Conservation (phyloP, 2,329 filamentous ascomycete species). For the Setomelanomma holmii region DNA sequence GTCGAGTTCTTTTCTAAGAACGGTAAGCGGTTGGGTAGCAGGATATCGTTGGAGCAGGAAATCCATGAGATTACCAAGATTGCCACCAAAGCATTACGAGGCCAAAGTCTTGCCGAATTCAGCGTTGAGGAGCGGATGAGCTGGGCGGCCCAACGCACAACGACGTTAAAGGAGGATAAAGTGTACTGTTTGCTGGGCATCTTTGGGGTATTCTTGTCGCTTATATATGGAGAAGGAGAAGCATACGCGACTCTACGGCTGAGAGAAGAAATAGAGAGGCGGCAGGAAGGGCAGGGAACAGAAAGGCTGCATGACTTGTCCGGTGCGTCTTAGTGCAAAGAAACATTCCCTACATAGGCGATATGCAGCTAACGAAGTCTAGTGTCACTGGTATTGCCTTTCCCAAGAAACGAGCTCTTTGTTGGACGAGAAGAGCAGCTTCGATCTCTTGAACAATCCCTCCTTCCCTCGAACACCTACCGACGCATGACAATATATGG, state of each 20-base stretch:
- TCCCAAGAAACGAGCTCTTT: constrained; percentile 20
- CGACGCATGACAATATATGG: constrained; percentile 21
- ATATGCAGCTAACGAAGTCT: constrained; percentile 10
- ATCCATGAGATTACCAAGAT: constrained; percentile 24
- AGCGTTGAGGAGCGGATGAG: constrained; percentile 29
- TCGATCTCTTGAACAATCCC: constrained; percentile 15
- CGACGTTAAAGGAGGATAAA: constrained; percentile 29
- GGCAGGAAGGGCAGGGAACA: constrained; percentile 14
- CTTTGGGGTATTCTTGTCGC: constrained; percentile 26
- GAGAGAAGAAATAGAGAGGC: constrained; percentile 19
- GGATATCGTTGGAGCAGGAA: constrained; percentile 12
- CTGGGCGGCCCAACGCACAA: constrained; percentile 31
- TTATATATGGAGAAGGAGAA: constrained; percentile 20
- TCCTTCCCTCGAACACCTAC: constrained; percentile 12
- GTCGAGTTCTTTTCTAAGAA: constrained; percentile 26
- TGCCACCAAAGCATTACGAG: constrained; percentile 8
- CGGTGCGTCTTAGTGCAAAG: not conserved
- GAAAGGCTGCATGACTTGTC: constrained; percentile 1
- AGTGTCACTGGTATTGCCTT: constrained; percentile 19
- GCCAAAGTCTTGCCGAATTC: constrained; percentile 14
- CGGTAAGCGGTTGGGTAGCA: constrained; percentile 17
- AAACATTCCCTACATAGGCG: not conserved
- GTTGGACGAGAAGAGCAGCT: constrained; percentile 22
- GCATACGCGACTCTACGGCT: constrained; percentile 20
- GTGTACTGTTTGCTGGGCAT: constrained; percentile 33